Conservation (phyloP, 2,329 filamentous ascomycete species). For the Ophiostoma ulmi region DNA sequence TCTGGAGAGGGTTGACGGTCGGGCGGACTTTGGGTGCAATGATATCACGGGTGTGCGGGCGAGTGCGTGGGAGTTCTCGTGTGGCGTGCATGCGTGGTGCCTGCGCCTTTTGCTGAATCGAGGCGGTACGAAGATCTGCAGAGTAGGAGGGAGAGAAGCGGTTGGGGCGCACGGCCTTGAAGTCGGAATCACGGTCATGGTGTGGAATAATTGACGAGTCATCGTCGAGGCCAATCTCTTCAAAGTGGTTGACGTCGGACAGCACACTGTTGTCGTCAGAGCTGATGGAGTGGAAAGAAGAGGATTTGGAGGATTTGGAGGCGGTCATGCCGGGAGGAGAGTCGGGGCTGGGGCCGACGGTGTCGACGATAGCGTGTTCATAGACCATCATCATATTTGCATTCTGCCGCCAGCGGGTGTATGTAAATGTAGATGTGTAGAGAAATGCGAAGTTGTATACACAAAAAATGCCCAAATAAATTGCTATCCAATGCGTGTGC, state of each 20-base stretch:
- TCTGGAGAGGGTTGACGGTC: conserved; percentile 44
- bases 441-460: not conserved
- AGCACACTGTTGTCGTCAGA: conserved; percentile 67
- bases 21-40: conserved; percentile 37
- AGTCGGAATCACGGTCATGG: conserved; percentile 35
- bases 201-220: conserved; percentile 36
- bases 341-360: conserved; percentile 47
- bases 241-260: conserved; percentile 76
- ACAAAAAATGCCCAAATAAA: not conserved
- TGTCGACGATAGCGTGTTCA: conserved; percentile 37
- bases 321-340: conserved; percentile 72
- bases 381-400: conserved; percentile 39
- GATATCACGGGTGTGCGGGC: conserved; percentile 33
- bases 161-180: conserved; percentile 37
- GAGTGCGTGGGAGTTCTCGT: conserved; percentile 33
- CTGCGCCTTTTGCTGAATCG: conserved; percentile 29
- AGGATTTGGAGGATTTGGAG: conserved; percentile 87
- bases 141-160: conserved; percentile 49
- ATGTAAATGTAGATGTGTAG: not conserved
- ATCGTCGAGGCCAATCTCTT: conserved; percentile 84
- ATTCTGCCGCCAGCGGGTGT: conserved; percentile 18
- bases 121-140: conserved; percentile 40
- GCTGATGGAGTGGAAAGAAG: conserved; percentile 75
- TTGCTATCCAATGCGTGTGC: not conserved
- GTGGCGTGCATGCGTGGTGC: conserved; percentile 30